phyloP scores from a whole-genome alignment of 331 rosid species.

The Malus hybrid region DNA sequence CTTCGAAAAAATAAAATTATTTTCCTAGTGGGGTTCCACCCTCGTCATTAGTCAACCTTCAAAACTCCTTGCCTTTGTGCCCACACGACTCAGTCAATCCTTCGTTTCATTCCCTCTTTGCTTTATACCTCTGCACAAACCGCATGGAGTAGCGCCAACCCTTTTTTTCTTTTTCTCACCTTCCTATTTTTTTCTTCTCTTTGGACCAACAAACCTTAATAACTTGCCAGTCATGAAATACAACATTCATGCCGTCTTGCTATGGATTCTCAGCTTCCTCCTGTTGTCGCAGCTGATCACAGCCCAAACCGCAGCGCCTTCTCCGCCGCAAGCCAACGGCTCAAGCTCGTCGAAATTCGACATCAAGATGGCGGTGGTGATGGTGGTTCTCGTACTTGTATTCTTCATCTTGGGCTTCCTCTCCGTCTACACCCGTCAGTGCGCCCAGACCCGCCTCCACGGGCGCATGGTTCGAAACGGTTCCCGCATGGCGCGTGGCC shows the following conservation, averaged over 20 bases:
- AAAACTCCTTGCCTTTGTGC: not conserved
- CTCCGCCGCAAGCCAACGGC: conserved; percentile 1
- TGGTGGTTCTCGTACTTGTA: conserved; percentile 41
- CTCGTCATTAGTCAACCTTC: not conserved
- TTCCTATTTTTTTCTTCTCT: not conserved
- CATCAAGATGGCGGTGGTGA: conserved; percentile 47
- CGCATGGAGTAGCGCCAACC: not conserved
- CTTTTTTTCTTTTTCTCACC: not conserved
- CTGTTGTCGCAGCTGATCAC: conserved; percentile 8
- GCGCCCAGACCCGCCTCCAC: conserved; percentile 22
- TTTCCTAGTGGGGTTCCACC: not conserved
- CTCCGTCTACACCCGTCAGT: conserved; percentile 67
- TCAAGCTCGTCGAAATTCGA: conserved; percentile 22
- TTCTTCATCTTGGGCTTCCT: conserved; percentile 64
- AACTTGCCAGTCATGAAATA: not conserved
- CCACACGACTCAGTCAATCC: not conserved
- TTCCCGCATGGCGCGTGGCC: conserved; percentile 30
- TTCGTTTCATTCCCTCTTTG: not conserved
- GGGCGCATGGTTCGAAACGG: conserved; percentile 20
- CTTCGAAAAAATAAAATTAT: not conserved
- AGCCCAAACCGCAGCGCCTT: not conserved
- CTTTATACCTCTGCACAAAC: not conserved
- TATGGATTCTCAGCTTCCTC: not conserved
- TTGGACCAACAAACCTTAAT: not conserved
- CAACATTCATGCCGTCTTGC: not conserved